These are phyloP conservation scores for Haberlea rhodopensis DNA, from an alignment of 257 asterid species.

Conservation along the genomic window DNA sequence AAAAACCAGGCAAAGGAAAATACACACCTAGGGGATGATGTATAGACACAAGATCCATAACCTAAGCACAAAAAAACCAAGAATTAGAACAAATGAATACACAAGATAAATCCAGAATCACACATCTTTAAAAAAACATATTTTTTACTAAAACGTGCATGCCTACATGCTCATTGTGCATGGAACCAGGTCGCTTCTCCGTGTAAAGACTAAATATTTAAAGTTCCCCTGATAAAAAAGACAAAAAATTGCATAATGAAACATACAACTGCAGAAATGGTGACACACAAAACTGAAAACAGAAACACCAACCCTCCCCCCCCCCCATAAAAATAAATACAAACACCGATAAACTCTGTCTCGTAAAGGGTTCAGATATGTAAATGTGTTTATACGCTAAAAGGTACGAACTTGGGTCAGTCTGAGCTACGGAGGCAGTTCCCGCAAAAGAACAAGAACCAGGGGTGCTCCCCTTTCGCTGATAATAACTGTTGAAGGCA, in stretches of 20 bases:
- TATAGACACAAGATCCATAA: constrained; percentile 90
- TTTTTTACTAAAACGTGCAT: too few species aligned
- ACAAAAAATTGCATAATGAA: too few species aligned
- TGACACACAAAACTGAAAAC: too few species aligned
- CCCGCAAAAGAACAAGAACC: constrained; percentile 74
- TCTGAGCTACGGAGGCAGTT: constrained; percentile 67
- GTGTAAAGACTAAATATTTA: neutral
- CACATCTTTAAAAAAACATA: too few species aligned
- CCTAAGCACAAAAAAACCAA: constrained; percentile 36
- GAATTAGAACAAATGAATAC: neutral
- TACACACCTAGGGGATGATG: constrained; percentile 62
- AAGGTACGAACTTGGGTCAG: constrained; percentile 70
- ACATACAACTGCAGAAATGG: too few species aligned
- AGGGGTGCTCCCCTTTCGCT: constrained; percentile 64
- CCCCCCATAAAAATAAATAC: too few species aligned
- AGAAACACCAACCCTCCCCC: too few species aligned
- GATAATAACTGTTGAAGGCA: constrained; percentile 79
- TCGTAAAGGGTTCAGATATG: too few species aligned
- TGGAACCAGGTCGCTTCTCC: neutral
- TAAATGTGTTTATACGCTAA: neutral
- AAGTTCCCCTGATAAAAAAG: too few species aligned
- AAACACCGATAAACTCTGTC: too few species aligned
- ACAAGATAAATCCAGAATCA: neutral
- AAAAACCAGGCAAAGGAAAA: neutral
- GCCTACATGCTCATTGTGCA: neutral